Evolutionary conservation across 257 asterid species (phyloP).

Genomic region (Salvia rosmarinus): DNA sequence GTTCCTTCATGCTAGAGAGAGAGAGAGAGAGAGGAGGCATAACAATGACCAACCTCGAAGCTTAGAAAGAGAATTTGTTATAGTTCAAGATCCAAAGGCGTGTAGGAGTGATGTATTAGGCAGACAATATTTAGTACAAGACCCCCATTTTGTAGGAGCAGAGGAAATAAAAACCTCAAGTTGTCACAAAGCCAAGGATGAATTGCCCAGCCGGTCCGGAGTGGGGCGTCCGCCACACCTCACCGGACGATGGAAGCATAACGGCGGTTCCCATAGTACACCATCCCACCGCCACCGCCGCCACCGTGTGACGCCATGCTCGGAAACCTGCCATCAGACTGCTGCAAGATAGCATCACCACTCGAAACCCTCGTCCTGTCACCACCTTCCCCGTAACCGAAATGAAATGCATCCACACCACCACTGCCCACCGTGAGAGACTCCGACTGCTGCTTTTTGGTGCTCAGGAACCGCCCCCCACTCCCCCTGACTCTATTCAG

Average conservation of each 20-base stretch:
- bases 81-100: slow-evolving; percentile 25
- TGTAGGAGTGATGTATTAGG: slow-evolving; percentile 3
- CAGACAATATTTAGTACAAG: slow-evolving; percentile 24
- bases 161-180: not conserved
- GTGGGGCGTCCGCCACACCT: slow-evolving; percentile 24
- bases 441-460: slow-evolving; percentile 62
- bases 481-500: slow-evolving; percentile 86
- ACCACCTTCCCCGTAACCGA: slow-evolving; percentile 19
- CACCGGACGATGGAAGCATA: slow-evolving; percentile 72
- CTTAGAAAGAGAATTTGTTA: slow-evolving; percentile 20
- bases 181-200: slow-evolving; percentile 95
- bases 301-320: slow-evolving; percentile 33
- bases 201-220: slow-evolving; percentile 67
- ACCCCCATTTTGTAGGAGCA: not conserved
- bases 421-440: slow-evolving; percentile 25
- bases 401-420: slow-evolving; percentile 32
- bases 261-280: slow-evolving; percentile 50
- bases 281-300: slow-evolving; percentile 43
- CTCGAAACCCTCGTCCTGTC: slow-evolving; percentile 33
- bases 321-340: slow-evolving; percentile 43
- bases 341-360: slow-evolving; percentile 38
- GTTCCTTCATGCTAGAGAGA: not conserved
- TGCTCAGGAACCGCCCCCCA: slow-evolving; percentile 93
- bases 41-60: slow-evolving; percentile 12
- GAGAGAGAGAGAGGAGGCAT: not conserved